A percentile compares a stretch with the other conserved stretches of the same genome.
Conservation (phyloP, 2,329 filamentous ascomycete species). For the Didymella exigua region DNA sequence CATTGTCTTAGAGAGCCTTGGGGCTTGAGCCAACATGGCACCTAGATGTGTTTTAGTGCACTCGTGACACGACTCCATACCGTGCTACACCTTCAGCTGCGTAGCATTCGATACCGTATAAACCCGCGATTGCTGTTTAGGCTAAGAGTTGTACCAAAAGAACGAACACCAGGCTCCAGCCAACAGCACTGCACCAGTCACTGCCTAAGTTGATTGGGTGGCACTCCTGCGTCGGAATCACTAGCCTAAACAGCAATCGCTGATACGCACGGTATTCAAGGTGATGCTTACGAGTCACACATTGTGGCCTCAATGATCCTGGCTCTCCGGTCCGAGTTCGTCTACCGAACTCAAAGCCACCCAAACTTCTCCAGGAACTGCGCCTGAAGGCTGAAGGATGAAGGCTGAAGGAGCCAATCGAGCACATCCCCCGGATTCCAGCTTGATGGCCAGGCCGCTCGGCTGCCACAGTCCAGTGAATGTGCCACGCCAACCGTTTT, state of each 20-base stretch:
- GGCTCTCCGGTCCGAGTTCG: conserved; percentile 13
- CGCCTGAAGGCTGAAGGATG: too few relatives aligned
- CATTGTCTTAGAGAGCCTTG: not conserved
- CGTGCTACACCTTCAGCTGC: not conserved
- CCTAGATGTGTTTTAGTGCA: not conserved
- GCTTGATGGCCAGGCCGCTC: conserved; percentile 11
- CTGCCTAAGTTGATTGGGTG: too few relatives aligned
- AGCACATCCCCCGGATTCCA: conserved; percentile 18
- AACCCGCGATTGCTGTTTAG: too few relatives aligned
- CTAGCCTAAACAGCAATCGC: too few relatives aligned
- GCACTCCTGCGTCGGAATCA: too few relatives aligned
- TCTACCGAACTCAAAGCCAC: not conserved
- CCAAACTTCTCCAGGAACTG: not conserved
- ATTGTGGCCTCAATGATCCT: not conserved
- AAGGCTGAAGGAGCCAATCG: conserved; percentile 10
- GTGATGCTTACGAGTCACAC: not conserved
- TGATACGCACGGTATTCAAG: not conserved
- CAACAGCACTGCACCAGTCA: too few relatives aligned
- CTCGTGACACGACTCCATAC: not conserved
- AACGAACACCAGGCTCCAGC: too few relatives aligned
- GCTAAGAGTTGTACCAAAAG: too few relatives aligned
- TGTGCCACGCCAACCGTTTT: conserved; percentile 6
- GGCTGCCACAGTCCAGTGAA: conserved; percentile 3
- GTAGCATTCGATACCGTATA: too few relatives aligned
- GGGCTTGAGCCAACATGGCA: conserved; percentile 7